Base-by-base conservation (phyloP, 2,329 filamentous ascomycete species). In the Botrytis sinoallii region DNA sequence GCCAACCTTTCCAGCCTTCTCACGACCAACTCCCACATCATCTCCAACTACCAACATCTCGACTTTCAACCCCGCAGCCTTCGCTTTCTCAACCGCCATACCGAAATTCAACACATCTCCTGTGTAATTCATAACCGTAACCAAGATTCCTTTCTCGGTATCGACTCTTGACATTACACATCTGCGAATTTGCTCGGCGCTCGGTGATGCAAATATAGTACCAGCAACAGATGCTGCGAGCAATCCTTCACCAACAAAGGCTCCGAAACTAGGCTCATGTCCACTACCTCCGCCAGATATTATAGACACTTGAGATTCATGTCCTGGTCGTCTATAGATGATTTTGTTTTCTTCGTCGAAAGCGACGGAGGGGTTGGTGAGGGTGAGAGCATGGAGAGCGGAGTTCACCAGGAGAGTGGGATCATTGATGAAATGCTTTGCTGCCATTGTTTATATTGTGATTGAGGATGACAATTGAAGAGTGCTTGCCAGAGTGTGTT, bases 41-140 rank as follows among this genome's bases (percentile, higher is more conserved):
- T 98, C 95, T 9, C 91, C 94, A 12, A 98, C 93, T 14, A 97
- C 92, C 16, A 97, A 90, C 92, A 98, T 97, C 81, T 97, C 93
- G 0, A 93, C 92, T 29, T 90, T 84, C 38, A 94, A 83, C 0
- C 94, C 95, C 0, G 90, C 89, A 1, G 94, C 94, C 74, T 92
- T 91, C 25, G 94, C 94, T 85, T 97, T 97, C 83, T 98, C 95
- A 14, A 96, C 93, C 0, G 92, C 95, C 88, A 98, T 92, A 72
- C 94, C 95, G 81, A 98, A 98, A 84, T 97, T 97, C 77, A 98
- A 87, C 71, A 97, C 89, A 81, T 95, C 93, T 55, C 93, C 93
- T 1, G 94, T 97, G 83, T 97, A 97, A 82, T 98, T 98, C 93
- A 97, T 97, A 44, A 97, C 93, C 9, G 95, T 91, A n/a, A 97